A percentile compares a stretch with the other conserved stretches of the same genome.
Conservation (phyloP, 192 early-diverging fungal genomes). For the Martensiomyces pterosporus region DNA sequence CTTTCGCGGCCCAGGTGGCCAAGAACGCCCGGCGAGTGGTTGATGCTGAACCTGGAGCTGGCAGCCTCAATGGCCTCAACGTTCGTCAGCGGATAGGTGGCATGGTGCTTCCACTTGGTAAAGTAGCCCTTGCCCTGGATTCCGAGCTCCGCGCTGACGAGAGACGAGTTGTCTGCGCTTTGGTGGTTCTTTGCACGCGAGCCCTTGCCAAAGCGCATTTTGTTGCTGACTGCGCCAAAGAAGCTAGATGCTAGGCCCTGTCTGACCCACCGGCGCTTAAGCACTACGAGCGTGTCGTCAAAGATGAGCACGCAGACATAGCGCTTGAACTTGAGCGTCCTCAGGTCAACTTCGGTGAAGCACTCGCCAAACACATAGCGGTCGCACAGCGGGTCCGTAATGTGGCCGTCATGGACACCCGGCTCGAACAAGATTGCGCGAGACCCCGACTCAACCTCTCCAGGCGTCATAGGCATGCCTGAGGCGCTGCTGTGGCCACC, state of each 20-base stretch:
- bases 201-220: slow-evolving; percentile 50
- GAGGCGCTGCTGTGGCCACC: slow-evolving; percentile 8
- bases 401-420: slow-evolving; percentile 52
- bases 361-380: slow-evolving; percentile 65
- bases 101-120: slow-evolving; percentile 68
- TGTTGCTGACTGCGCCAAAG: slow-evolving; percentile 53
- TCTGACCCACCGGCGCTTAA: slow-evolving; percentile 62
- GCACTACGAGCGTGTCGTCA: slow-evolving; percentile 61
- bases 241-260: slow-evolving; percentile 51
- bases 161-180: slow-evolving; percentile 44
- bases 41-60: slow-evolving; percentile 49
- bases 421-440: slow-evolving; percentile 56
- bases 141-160: slow-evolving; percentile 51
- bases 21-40: slow-evolving; percentile 37
- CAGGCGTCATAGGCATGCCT: slow-evolving; percentile 52
- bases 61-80: slow-evolving; percentile 61
- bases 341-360: slow-evolving; percentile 61
- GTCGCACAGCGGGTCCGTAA: slow-evolving; percentile 49
- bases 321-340: slow-evolving; percentile 59
- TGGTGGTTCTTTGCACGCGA: slow-evolving; percentile 28
- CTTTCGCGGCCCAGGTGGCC: slow-evolving; percentile 38
- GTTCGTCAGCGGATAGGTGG: slow-evolving; percentile 54
- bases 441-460: slow-evolving; percentile 58
- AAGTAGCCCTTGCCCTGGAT: slow-evolving; percentile 59
- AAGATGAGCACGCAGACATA: slow-evolving; percentile 62